phyloP scores from a whole-genome alignment of 2,329 filamentous ascomycete species.

The Fusarium sp. region DNA sequence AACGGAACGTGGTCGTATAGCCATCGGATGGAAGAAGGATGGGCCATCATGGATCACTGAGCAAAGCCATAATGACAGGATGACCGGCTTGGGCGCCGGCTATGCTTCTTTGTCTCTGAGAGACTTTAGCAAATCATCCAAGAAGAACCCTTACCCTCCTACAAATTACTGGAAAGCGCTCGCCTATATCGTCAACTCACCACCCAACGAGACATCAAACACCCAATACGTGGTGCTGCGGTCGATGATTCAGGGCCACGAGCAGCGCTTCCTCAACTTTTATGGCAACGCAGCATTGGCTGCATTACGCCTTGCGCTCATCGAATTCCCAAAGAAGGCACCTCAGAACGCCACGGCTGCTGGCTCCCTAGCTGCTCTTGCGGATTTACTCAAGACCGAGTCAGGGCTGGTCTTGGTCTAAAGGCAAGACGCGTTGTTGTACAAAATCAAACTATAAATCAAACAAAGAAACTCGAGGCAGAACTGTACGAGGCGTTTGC shows the following conservation, averaged over 20 bases:
- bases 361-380: constrained; percentile 65
- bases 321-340: constrained; percentile 77
- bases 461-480: constrained; percentile 5
- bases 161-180: constrained; percentile 86
- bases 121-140: constrained; percentile 79
- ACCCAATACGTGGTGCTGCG: constrained; percentile 80
- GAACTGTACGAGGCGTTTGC: constrained; percentile 33
- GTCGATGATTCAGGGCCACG: constrained; percentile 78
- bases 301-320: constrained; percentile 75
- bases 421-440: constrained; percentile 5
- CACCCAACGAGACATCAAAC: constrained; percentile 73
- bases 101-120: constrained; percentile 86
- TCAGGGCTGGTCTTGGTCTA: constrained; percentile 62
- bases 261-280: constrained; percentile 80
- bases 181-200: constrained; percentile 81
- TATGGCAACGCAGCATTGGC: constrained; percentile 84
- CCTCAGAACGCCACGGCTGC: constrained; percentile 62
- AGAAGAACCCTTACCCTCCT: constrained; percentile 81
- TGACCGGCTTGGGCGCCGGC: constrained; percentile 85
- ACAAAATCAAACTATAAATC: background rate
- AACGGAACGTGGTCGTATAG: constrained; percentile 73
- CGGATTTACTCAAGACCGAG: constrained; percentile 64
- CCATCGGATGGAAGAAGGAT: constrained; percentile 80
- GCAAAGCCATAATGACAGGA: constrained; percentile 82
- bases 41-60: constrained; percentile 72